Evolutionary conservation across 371 early-diverging fungal species (phyloP).

Genomic region (Vairimorpha ceranae): DNA sequence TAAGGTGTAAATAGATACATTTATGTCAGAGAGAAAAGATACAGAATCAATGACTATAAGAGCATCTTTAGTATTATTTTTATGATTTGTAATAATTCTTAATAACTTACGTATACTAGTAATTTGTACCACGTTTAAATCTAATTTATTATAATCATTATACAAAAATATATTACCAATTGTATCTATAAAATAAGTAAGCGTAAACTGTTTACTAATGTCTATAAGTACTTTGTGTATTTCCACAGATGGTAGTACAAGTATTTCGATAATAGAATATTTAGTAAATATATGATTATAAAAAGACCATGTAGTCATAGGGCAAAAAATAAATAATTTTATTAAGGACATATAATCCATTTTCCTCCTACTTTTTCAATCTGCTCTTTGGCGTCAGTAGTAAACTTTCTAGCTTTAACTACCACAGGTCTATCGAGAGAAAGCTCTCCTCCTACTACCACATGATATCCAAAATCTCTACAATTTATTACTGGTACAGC

Average conservation of each 20-base stretch:
- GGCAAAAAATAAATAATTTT: constrained; percentile 8
- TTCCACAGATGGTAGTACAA: constrained; percentile 19
- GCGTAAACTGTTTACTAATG: not conserved
- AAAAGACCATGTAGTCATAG: not conserved
- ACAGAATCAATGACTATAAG: constrained; percentile 42
- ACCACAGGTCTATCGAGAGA: constrained; percentile 78
- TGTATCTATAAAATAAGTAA: constrained; percentile 28
- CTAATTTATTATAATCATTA: not conserved
- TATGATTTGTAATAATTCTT: not conserved
- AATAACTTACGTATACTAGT: constrained; percentile 20
- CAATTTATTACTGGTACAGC: constrained; percentile 65
- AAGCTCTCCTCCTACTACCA: constrained; percentile 86
- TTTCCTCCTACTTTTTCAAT: constrained; percentile 93
- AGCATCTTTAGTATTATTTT: not conserved
- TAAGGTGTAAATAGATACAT: not conserved
- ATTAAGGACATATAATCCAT: constrained; percentile 64
- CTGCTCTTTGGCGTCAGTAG: constrained; percentile 86
- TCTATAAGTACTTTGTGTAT: constrained; percentile 17
- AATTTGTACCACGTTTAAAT: constrained; percentile 1
- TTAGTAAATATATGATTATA: not conserved
- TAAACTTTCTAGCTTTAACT: constrained; percentile 89
- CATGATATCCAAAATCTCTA: constrained; percentile 73
- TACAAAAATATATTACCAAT: constrained; percentile 31
- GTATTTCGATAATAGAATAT: constrained; percentile 37
- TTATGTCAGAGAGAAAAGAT: constrained; percentile 29